Evolutionary conservation across 331 rosid species (phyloP), one percentile per base, ranked within the genome.

Genomic region (Cucumis variabilis): DNA sequence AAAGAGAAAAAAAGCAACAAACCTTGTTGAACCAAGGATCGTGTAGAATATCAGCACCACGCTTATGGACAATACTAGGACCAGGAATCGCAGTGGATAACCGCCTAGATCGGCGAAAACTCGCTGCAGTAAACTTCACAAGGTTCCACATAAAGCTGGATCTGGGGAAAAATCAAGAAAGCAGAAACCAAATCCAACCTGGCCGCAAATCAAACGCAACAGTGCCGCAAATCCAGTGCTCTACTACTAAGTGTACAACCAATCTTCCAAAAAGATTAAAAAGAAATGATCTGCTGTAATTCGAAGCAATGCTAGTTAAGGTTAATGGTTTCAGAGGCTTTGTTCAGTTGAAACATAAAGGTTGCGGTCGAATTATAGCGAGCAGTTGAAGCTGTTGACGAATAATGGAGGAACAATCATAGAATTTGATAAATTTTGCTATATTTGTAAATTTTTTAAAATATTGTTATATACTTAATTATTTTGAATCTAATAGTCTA

Each of bases 11-110:
- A 60, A 50, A 24, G 53, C 27, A 58, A 51, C 69, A 46, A 84
- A 97, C 99, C 99, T 97, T 97, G 88, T 97, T 97, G 93, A 96
- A 95, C 99, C 98, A 97, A 2, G 99, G 99, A 92, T 97, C 99
- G 81, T 97, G 99, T 73, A 97, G 99, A 88, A 97, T 97, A 76
- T 97, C 99, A 82, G 99, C 94, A 44, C 99, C 99, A 63, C 99
- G 99, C 92, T 97, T 97, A 81, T 94, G 99, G 55, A 97, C 96
- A 85, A 97, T 94, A 92, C 98, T 93, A 6, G 99, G 99, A 24
- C 94, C 98, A 44, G 99, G 98, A 90, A 93, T 97, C 88, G 89
- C 98, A 84, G 96, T 76, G 87, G 99, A 93, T 88, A 93, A 92
- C 17, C 89, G 89, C 87, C 96, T 91, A 24, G 96, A 93, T 91